Conservation (phyloP, 768 basidiomycete genomes). For the Tylopilus sp. region DNA sequence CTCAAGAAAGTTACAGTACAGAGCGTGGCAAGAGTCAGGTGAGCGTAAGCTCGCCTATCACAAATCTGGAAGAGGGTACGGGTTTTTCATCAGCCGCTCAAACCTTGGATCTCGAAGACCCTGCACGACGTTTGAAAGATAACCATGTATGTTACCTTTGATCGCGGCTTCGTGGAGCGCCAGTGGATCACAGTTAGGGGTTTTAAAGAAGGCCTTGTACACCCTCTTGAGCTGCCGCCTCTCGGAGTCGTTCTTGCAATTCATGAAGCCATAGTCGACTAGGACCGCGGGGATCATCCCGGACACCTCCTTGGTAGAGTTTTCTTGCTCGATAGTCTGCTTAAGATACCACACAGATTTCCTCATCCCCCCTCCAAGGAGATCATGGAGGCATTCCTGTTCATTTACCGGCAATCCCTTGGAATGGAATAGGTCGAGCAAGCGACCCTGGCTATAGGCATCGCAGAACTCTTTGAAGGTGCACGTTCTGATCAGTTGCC, state of each 20-base stretch:
- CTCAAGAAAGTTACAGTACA: background rate
- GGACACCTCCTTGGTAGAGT: background rate
- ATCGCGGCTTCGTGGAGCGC: constrained; percentile 1
- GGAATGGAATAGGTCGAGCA: background rate
- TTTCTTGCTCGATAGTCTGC: background rate
- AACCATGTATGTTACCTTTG: background rate
- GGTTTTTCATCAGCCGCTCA: background rate
- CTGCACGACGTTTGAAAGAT: background rate
- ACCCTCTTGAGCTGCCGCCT: constrained; percentile 2
- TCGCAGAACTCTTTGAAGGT: constrained; percentile 4
- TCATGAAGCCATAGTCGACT: constrained; percentile 4
- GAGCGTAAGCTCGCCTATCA: background rate
- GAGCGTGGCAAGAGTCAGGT: no score
- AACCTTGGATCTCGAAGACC: constrained; percentile 1
- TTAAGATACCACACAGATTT: constrained; percentile 5
- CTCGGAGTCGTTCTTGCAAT: background rate
- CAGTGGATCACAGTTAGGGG: background rate
- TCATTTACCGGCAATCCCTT: background rate
- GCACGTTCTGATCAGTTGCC: background rate
- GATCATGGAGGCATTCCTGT: background rate
- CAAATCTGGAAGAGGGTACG: background rate
- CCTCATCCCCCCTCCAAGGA: background rate
- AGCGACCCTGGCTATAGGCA: background rate
- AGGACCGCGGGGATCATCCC: background rate
- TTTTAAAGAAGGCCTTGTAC: background rate